phyloP scores from a whole-genome alignment of 2,329 filamentous ascomycete genomes.

The Alternaria sp. region DNA sequence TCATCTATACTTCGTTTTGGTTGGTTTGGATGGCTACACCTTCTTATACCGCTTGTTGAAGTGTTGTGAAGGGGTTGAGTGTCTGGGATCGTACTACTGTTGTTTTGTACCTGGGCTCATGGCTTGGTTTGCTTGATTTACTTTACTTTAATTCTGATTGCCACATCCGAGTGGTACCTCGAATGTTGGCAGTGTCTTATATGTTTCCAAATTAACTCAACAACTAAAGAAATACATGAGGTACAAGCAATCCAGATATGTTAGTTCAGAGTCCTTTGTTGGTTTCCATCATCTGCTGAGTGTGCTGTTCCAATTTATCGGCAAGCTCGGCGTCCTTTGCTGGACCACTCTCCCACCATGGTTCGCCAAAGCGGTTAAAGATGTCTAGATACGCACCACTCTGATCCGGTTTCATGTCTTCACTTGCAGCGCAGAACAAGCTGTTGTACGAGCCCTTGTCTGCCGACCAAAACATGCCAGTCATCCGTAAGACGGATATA shows the following conservation, averaged over 20 bases:
- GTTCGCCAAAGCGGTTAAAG: conserved; percentile 7
- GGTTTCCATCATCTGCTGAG: conserved; percentile 7
- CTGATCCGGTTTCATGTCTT: conserved; percentile 10
- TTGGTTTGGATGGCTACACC: neutral
- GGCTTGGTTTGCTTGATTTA: neutral
- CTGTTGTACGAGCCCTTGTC: conserved; percentile 15
- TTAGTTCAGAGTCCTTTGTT: neutral
- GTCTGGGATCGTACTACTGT: too few relatives aligned
- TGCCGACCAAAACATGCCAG: conserved; percentile 3
- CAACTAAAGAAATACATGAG: neutral
- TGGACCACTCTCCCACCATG: conserved; percentile 14
- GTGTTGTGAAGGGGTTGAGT: too few relatives aligned
- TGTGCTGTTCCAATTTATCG: conserved; percentile 16
- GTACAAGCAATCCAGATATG: neutral
- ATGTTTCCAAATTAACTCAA: neutral
- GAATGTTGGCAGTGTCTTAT: neutral
- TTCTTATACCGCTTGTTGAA: too few relatives aligned
- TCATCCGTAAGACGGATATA: neutral
- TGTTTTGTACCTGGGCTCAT: neutral
- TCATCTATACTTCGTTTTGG: too few relatives aligned
- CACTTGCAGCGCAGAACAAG: conserved; percentile 13
- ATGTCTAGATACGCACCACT: conserved; percentile 13
- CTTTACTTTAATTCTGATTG: neutral
- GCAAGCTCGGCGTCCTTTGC: conserved; percentile 10
- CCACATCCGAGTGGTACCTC: neutral